These are phyloP conservation scores for Myriosclerotinia curreyana DNA, from an alignment of 2,329 filamentous ascomycete species.

Conservation along the genomic window DNA sequence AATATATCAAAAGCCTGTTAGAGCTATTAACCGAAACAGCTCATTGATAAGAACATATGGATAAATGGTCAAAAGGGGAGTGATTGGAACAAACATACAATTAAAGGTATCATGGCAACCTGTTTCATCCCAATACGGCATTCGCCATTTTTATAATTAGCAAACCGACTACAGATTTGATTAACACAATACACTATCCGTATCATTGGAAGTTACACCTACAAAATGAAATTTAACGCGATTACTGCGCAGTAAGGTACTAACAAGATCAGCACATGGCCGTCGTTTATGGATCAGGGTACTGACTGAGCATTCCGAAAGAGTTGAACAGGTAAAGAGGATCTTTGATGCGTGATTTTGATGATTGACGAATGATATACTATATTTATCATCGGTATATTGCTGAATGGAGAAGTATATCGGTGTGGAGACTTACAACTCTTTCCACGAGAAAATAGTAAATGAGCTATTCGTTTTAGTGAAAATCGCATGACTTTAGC, in stretches of 20 bases:
- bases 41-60: too few relatives aligned
- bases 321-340: constrained; percentile 61
- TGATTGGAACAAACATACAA: constrained; percentile 42
- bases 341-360: constrained; percentile 52
- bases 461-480: constrained; percentile 43
- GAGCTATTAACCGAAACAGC: background rate
- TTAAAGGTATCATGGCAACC: constrained; percentile 58
- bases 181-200: background rate
- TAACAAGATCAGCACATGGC: constrained; percentile 24
- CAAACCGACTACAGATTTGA: constrained; percentile 45
- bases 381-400: constrained; percentile 16
- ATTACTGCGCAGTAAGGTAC: constrained; percentile 44
- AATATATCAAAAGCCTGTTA: constrained; percentile 48
- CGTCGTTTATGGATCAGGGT: background rate
- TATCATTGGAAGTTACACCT: constrained; percentile 33
- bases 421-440: constrained; percentile 43
- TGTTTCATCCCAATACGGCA: constrained; percentile 62
- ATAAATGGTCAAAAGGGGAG: background rate
- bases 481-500: background rate
- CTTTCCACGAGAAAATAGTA: constrained; percentile 65
- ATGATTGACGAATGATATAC: constrained; percentile 53
- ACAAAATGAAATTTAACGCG: constrained; percentile 60
- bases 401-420: background rate
- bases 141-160: constrained; percentile 51
- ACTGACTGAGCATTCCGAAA: constrained; percentile 52